Base-by-base conservation (phyloP, 2,329 filamentous ascomycete species). In the Cladosporium sp. region DNA sequence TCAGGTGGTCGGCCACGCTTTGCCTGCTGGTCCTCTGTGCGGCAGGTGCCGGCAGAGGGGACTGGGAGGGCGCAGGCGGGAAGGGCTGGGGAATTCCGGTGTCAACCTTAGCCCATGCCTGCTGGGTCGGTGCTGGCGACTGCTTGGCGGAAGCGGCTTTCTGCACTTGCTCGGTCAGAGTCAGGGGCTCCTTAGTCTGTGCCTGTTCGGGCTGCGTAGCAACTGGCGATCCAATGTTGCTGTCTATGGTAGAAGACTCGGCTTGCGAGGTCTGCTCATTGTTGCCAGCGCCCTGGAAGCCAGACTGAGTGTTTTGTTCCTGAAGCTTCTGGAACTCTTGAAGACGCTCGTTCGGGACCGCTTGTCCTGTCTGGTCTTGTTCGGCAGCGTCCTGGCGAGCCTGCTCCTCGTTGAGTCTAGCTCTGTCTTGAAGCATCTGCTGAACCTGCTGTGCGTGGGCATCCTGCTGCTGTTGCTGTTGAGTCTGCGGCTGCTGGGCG, bases 31-130 rank as follows among this genome's bases (percentile, higher is more conserved):
- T 86, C 43, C 91, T 83, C 70, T 95, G 90, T 8, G 91, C 90
- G 38, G 88, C 89, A 11, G 91, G 92, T 0, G 92, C 91, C 3
- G 91, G 89, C 30, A 96, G 77, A 35, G 90, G 89, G 2, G 89
- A 94, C 18, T 81, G 80, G 2, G 87, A 88, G 47, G 84, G 83
- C 9, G 85, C 81, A 9, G 86, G 84, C 38, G 86, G 86, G 67
- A 84, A 83, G 4, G 86, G 85, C 76, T 87, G 83, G n/a, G 90
- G 87, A 62, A 94, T 78, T 22, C 82, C 85, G 19, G 73, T 69
- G 54, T 83, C 80, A 19, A 77, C 71, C 62, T 82, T 83, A 25
- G 70, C 75, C 80, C 80, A 84, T 15, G 77, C 75, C 11, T 76
- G 76, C 49, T 78, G 72, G 32, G 57, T 56, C 22, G 72, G 67